A percentile compares a stretch with the other conserved stretches of the same genome.
phyloP scores from a whole-genome alignment of 1,284 basidiomycete species.

The Cryptococcus deneoformans region DNA sequence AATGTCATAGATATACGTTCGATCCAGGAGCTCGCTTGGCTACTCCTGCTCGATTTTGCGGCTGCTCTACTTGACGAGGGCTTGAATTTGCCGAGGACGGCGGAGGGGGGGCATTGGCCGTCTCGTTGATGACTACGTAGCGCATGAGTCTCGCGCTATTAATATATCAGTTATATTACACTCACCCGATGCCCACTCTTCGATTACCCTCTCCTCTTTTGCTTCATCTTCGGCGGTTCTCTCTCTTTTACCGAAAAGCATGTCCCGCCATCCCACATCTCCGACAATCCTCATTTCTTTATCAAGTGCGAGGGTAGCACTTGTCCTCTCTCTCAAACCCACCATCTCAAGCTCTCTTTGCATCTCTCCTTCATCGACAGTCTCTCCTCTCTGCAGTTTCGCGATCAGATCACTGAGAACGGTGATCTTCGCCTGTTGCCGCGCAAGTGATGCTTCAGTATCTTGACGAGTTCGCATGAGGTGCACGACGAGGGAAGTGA shows the following conservation, averaged over 20 bases:
- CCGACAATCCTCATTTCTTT: conserved; percentile 23
- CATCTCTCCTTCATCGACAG: conserved; percentile 34
- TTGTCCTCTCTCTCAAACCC: conserved; percentile 37
- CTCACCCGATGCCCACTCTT: conserved; percentile 30
- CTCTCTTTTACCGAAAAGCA: conserved; percentile 38
- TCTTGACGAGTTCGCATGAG: conserved; percentile 30
- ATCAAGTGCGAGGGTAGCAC: conserved; percentile 6
- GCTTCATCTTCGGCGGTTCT: conserved; percentile 17
- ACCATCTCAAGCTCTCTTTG: conserved; percentile 48
- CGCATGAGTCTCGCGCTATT: no score
- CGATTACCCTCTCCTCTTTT: conserved; percentile 13
- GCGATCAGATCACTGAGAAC: conserved; percentile 35
- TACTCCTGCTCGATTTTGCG: neutral
- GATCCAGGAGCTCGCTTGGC: neutral
- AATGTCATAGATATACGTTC: conserved; percentile 1
- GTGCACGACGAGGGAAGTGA: conserved; percentile 46
- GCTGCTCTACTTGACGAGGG: neutral
- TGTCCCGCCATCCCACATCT: conserved; percentile 42
- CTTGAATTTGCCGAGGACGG: no score
- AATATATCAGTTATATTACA: neutral
- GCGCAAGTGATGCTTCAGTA: conserved; percentile 26
- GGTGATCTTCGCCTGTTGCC: conserved; percentile 32
- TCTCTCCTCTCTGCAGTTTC: conserved; percentile 20
- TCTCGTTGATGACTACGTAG: no score
- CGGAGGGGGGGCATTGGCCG: no score